Evolutionary conservation across 1,284 basidiomycete genomes (phyloP).

Genomic region (Apiotrichum sp.): DNA sequence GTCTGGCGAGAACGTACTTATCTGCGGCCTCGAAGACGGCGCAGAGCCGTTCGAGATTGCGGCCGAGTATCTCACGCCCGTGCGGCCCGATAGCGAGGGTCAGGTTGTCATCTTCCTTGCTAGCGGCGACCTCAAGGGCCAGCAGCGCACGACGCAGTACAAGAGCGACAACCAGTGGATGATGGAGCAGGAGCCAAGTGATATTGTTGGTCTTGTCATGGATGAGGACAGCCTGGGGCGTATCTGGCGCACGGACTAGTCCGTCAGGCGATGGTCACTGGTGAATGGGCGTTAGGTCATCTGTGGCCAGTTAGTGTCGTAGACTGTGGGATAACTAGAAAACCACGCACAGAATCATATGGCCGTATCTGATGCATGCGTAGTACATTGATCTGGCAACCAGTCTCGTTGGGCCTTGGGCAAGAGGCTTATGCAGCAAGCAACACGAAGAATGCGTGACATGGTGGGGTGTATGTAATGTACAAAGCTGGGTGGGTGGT

Average conservation of each 20-base stretch:
- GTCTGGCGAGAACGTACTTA: constrained; percentile 22
- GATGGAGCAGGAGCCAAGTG: constrained; percentile 35
- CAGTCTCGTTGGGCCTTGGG: too few species aligned
- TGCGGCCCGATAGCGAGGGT: constrained; percentile 30
- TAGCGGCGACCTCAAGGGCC: constrained; percentile 29
- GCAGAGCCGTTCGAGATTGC: constrained; percentile 27
- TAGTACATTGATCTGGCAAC: background rate
- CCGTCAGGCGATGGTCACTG: too few species aligned
- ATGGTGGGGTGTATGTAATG: background rate
- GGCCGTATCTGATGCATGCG: background rate
- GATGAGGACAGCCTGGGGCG: constrained; percentile 33
- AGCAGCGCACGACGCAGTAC: constrained; percentile 34
- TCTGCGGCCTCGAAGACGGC: constrained; percentile 24
- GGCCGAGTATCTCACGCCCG: constrained; percentile 36
- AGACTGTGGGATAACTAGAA: background rate
- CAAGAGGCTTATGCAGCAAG: too few species aligned
- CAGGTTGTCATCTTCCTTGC: constrained; percentile 34
- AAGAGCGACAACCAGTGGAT: constrained; percentile 39
- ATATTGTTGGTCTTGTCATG: constrained; percentile 29
- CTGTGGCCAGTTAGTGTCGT: background rate
- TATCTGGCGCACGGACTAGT: constrained; percentile 25
- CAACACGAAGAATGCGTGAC: background rate
- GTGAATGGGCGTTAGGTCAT: too few species aligned
- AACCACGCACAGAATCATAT: background rate
- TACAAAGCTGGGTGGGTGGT: background rate